These are phyloP conservation scores for Dillenia turbinata DNA, from an alignment of 164 flowering plant genomes.

Conservation along the genomic window DNA sequence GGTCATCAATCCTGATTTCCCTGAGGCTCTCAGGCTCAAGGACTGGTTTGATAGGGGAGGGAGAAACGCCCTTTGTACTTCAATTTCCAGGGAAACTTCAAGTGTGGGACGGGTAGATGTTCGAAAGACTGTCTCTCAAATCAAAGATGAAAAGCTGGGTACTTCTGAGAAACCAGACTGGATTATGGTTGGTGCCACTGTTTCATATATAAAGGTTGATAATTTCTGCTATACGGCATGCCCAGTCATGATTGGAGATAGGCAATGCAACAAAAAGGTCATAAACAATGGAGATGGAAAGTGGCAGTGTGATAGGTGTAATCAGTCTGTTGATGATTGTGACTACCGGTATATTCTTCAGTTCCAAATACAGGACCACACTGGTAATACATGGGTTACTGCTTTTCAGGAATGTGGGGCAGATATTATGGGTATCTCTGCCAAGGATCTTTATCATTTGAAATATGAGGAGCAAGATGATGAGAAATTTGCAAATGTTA, in stretches of 20 bases:
- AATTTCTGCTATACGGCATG: slow-evolving; percentile 94
- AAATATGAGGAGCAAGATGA: slow-evolving; percentile 79
- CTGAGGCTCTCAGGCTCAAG: slow-evolving; percentile 56
- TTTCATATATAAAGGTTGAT: slow-evolving; percentile 62
- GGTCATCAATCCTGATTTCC: slow-evolving; percentile 76
- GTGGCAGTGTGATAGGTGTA: slow-evolving; percentile 93
- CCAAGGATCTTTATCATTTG: slow-evolving; percentile 62
- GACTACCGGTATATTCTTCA: slow-evolving; percentile 88
- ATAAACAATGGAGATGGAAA: slow-evolving; percentile 90
- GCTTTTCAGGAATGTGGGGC: slow-evolving; percentile 95
- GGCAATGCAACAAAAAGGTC: slow-evolving; percentile 90
- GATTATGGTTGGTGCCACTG: slow-evolving; percentile 66
- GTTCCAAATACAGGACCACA: slow-evolving; percentile 88
- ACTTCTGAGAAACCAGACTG: slow-evolving; percentile 97
- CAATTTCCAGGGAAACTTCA: slow-evolving; percentile 72
- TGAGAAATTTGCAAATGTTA: slow-evolving; percentile 49
- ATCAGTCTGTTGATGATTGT: slow-evolving; percentile 63
- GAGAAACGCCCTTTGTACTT: slow-evolving; percentile 37
- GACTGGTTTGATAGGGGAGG: slow-evolving; percentile 85
- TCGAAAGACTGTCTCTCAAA: slow-evolving; percentile 76
- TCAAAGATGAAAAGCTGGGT: slow-evolving; percentile 88
- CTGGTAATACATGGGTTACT: slow-evolving; percentile 88
- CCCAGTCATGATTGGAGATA: slow-evolving; percentile 74
- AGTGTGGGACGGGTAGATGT: slow-evolving; percentile 44
- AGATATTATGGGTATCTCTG: slow-evolving; percentile 80